Base-by-base conservation (phyloP, 129 eudicot species). In the Pittosporum tobira region DNA sequence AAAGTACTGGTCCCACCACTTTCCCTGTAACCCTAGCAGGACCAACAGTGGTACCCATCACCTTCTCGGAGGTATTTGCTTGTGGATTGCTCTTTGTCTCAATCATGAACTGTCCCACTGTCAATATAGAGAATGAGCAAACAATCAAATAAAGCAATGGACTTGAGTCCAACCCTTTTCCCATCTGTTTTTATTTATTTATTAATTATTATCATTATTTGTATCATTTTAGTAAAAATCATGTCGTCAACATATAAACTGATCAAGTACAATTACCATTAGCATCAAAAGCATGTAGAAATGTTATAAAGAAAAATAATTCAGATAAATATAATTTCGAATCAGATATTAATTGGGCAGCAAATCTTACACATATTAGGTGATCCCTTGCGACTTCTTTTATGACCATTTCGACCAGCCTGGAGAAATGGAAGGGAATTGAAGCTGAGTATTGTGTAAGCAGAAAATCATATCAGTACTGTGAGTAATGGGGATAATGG, bases 371-470 rank as follows among this genome's bases (percentile, higher is more conserved):
- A 77, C 66, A 53, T 40, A 59, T 61, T 70, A 30, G 94, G 81
- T 53, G 90, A 74, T 57, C 69, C 90, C 65, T 78, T 83, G 3
- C 90, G 79, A 36, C 85, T 84, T 71, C 94, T 86, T 71, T 87
- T 91, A 79, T 87, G 79, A 36, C 68, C 67, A 54, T 34, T 73
- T 62, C 72, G 76, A 77, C 61, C 79, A 55, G 79, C 81, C 97
- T 85, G 77, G 30, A 66, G 65, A 26, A 66, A 48, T 1, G 29
- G 47, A 49, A 64, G 48, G 42, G 51, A 23, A 43, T 47, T 11
- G 19, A 22, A 15, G 21, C 24, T 62, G 27, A 51, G 47, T 21
- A 36, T 23, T 51, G 2, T 25, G 18, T 3, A 28, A 10, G 0
- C 42, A 36, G 19, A 37, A 38, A 58, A 37, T 43, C 8, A 13